Evolutionary conservation across 1,139 yeast species (phyloP), one percentile per base, ranked within the genome.

Genomic region (Sugiyamaella paludigena): DNA sequence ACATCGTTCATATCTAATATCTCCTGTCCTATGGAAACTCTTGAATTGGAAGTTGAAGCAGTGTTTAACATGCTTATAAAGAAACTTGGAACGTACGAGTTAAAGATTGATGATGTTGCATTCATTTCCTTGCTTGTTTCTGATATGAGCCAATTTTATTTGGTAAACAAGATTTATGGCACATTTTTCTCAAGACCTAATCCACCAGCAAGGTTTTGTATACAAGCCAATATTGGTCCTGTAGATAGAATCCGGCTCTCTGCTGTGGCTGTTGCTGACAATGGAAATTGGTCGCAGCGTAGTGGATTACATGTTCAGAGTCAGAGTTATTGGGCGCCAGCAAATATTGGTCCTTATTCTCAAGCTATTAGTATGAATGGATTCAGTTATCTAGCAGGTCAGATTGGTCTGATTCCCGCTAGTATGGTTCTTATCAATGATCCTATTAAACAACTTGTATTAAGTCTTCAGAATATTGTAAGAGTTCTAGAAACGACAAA

Each of bases 311-410:
- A 92, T 63, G 87, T 92, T 4, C 88, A 92, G 59, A 88, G 98
- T 0, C 75, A 92, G 50, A 88, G 96, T 28, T 89, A 84, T 65
- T 92, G 98, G 98, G 97, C 97, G 0, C 98, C 98, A 0, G 94
- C 95, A 40, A 92, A 92, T 59, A 92, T 92, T 49, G 98, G 98
- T 0, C 98, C 98, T 0, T 92, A 92, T 64, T 91, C 98, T 0
- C 98, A 92, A 66, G 79, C 92, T 0, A 79, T 83, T 10, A 71
- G 80, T 44, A 78, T 65, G 7, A 69, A 68, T 13, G 74, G 77
- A 29, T 67, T 80, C 7, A 81, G 86, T 12, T 77, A 80, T 37
- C 69, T 89, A n/a, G 87, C 97, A 37, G 98, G 98, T 0, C 98
- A 92, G 67, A 91, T 92, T 36, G 95, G 96, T 1, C 71, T 92